Base-by-base conservation (phyloP, 257 asterid species). In the Nicotiana knightiana region DNA sequence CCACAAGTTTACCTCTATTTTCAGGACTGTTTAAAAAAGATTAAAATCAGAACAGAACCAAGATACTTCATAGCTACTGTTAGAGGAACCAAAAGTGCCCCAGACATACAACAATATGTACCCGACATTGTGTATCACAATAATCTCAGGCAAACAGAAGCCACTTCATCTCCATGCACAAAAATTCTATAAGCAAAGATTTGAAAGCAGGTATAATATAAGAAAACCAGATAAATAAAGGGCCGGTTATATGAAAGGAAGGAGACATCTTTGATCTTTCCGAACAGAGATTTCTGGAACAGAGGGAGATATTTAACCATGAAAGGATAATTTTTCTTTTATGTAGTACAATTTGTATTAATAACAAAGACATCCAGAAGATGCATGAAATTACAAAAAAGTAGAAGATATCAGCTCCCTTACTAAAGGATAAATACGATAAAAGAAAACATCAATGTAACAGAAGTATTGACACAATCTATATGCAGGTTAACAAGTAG, bases 1-100 rank as follows among this genome's bases (percentile, higher is more conserved):
- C 98, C 84, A 87, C 85, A 62, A 96, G 94, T 81, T 86, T 91
- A 59, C 86, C 86, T 87, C 97, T 90, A 80, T 90, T 88, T 86
- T 93, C 97, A 24, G 90, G 86, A 83, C 98, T 96, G 93, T 91
- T 86, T 77, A 62, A 67, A 46, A 78, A 81, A 82, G 16, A 51
- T 76, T 16, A 65, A 37, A 53, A 66, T 24, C 32, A 77, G 51
- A 67, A 64, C 28, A 13, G 39, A 61, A 59, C 32, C 67, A 54
- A 43, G 17, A 21, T 18, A 43, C 48, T 43, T 12, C 78, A 46
- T 21, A 12, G 21, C 78, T 43, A 46, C 78, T 21, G 21, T 43
- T 12, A 46, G 78, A 43, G 59, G 58, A 43, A 12, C 18, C 21
- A 46, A 71, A 71, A 71, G 48, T 11, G 24, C 21, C 78, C 37